Evolutionary conservation across 495 filamentous ascomycete genomes (phyloP).

Genomic region (Elaphomyces granulatus): DNA sequence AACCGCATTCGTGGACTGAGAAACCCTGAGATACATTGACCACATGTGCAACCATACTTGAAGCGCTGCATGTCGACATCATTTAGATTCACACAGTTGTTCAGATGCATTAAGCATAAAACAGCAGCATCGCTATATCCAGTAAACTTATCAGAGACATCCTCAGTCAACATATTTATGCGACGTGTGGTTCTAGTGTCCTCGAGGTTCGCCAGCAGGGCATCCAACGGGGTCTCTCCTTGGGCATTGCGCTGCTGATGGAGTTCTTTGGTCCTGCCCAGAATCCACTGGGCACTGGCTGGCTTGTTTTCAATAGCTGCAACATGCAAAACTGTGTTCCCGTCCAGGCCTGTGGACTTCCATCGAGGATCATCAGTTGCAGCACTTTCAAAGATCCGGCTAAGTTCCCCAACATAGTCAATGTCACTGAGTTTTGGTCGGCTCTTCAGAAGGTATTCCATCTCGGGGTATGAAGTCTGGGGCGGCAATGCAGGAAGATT

Average conservation of each 20-base stretch:
- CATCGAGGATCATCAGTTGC: conserved; percentile 1
- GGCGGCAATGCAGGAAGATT: background rate
- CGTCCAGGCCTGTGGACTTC: no score
- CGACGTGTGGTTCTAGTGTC: conserved; percentile 1
- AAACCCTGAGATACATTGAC: conserved; percentile 19
- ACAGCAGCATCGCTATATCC: background rate
- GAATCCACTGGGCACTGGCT: background rate
- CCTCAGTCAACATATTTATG: background rate
- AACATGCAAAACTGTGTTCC: background rate
- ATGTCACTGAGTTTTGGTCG: background rate
- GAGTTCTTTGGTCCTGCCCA: conserved; percentile 2
- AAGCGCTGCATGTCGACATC: conserved; percentile 9
- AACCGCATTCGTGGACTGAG: conserved; percentile 20
- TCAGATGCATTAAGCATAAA: conserved; percentile 1
- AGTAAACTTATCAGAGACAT: conserved; percentile 1
- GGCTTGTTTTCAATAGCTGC: background rate
- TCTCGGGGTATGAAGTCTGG: background rate
- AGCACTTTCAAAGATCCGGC: background rate
- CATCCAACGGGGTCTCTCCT: background rate
- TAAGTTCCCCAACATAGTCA: background rate
- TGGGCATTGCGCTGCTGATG: background rate
- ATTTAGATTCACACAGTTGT: no score
- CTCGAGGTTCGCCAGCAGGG: background rate
- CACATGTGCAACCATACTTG: conserved; percentile 18
- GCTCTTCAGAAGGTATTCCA: conserved; percentile 2